Conservation (phyloP, 2,329 filamentous ascomycete species). For the Blumeriella jaapii region DNA sequence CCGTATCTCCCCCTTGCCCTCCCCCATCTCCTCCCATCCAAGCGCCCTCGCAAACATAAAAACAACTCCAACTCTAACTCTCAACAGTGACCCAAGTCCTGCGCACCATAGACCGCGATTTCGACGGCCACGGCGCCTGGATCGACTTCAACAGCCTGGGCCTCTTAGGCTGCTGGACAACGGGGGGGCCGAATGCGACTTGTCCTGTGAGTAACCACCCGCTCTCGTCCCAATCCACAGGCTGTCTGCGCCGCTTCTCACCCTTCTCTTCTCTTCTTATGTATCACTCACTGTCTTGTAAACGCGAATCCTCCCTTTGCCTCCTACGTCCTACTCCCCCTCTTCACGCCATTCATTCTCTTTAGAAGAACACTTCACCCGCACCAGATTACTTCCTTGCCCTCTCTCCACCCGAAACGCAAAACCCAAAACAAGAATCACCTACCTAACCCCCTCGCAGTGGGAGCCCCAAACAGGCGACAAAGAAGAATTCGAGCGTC, state of each 20-base stretch:
- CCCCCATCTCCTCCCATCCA: too few relatives aligned
- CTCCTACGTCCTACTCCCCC: neutral
- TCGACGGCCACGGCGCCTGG: slow-evolving; percentile 34
- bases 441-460: neutral
- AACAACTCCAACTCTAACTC: too few relatives aligned
- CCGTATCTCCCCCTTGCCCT: slow-evolving; percentile 9
- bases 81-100: slow-evolving; percentile 29
- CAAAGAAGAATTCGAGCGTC: too few relatives aligned
- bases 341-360: neutral
- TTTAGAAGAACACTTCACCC: too few relatives aligned
- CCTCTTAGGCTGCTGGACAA: slow-evolving; percentile 47
- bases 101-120: slow-evolving; percentile 18
- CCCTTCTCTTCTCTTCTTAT: too few relatives aligned
- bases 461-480: too few relatives aligned
- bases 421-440: neutral
- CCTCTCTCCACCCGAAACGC: too few relatives aligned
- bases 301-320: neutral
- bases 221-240: too few relatives aligned
- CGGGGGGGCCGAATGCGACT: slow-evolving; percentile 38
- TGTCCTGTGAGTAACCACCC: slow-evolving; percentile 58
- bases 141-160: slow-evolving; percentile 51
- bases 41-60: too few relatives aligned
- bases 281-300: too few relatives aligned
- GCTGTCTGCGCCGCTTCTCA: too few relatives aligned
- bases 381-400: too few relatives aligned